A percentile compares a stretch with the other conserved stretches of the same genome.
These are phyloP conservation scores for Orbilia ellipsospora DNA, from an alignment of 2,329 filamentous ascomycete genomes.

Conservation along the genomic window DNA sequence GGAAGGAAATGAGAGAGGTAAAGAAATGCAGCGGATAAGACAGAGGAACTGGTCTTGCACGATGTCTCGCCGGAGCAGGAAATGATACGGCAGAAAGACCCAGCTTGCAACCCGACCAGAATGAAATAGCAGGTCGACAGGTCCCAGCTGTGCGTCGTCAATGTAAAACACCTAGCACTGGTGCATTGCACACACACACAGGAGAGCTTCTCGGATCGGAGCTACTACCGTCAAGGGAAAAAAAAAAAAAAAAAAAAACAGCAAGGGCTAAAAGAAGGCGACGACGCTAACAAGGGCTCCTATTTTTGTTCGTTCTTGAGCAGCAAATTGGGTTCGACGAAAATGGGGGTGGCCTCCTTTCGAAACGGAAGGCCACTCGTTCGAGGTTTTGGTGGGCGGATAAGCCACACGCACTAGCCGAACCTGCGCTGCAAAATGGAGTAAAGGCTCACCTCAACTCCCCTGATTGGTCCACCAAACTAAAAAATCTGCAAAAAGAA, in stretches of 20 bases:
- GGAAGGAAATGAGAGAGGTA: constrained; percentile 2
- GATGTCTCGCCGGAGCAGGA: constrained; percentile 56
- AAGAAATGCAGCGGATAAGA: constrained; percentile 42
- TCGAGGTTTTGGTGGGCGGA: constrained; percentile 26
- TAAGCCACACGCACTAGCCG: constrained; percentile 52
- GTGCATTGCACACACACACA: constrained; percentile 4
- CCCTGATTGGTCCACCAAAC: constrained; percentile 5
- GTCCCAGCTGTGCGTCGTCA: constrained; percentile 21
- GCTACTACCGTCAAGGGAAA: constrained; percentile 10
- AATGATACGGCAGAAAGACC: constrained; percentile 11
- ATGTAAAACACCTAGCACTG: constrained; percentile 36
- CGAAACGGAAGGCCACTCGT: constrained; percentile 57
- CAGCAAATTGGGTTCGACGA: constrained; percentile 10
- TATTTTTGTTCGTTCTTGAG: constrained; percentile 52
- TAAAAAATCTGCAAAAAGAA: constrained; percentile 3
- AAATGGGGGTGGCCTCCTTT: constrained; percentile 59
- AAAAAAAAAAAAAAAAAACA: constrained; percentile 5
- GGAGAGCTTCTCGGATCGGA: constrained; percentile 26
- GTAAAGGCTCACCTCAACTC: constrained; percentile 5
- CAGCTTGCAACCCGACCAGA: constrained; percentile 14
- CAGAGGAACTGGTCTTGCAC: constrained; percentile 38
- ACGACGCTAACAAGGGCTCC: constrained; percentile 26
- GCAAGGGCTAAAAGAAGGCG: constrained; percentile 9
- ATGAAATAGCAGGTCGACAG: constrained; percentile 6
- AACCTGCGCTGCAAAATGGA: constrained; percentile 44